These are phyloP conservation scores for Schizosaccharomyces osmophilus DNA, from an alignment of 805 yeast genomes.

Conservation along the genomic window DNA sequence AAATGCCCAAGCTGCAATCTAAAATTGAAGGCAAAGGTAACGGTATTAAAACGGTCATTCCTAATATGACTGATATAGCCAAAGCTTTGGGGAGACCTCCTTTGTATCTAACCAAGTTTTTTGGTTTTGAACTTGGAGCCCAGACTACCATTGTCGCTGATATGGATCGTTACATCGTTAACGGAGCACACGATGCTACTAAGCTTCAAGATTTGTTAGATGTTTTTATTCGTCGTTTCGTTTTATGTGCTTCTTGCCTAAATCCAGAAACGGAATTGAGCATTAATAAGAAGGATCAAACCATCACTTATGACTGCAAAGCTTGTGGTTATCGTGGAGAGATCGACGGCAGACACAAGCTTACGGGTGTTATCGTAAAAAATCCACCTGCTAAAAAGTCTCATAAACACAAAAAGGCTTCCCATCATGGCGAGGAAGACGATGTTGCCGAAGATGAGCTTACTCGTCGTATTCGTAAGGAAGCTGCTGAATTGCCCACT, in stretches of 20 bases:
- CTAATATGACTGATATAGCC: slow-evolving; percentile 78
- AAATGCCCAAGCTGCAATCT: slow-evolving; percentile 94
- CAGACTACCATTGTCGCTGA: slow-evolving; percentile 64
- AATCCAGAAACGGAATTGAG: slow-evolving; percentile 92
- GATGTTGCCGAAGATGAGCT: slow-evolving; percentile 42
- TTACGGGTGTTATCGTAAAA: slow-evolving; percentile 67
- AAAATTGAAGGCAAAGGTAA: slow-evolving; percentile 97
- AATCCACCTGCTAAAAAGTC: slow-evolving; percentile 35
- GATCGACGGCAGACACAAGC: slow-evolving; percentile 66
- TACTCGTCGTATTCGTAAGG: slow-evolving; percentile 59
- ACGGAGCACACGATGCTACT: slow-evolving; percentile 77
- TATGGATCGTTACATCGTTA: slow-evolving; percentile 70
- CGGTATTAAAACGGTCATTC: slow-evolving; percentile 89
- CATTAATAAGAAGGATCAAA: slow-evolving; percentile 40
- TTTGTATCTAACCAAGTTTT: slow-evolving; percentile 71
- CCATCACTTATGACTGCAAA: slow-evolving; percentile 75
- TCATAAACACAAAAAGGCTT: neutral
- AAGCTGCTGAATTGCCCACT: slow-evolving; percentile 39
- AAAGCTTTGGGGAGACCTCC: slow-evolving; percentile 87
- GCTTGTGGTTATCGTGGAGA: slow-evolving; percentile 86
- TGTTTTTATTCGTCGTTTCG: slow-evolving; percentile 80
- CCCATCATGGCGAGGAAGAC: slow-evolving; percentile 40
- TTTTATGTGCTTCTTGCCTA: slow-evolving; percentile 80
- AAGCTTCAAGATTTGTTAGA: slow-evolving; percentile 85
- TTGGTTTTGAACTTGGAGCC: slow-evolving; percentile 93